A percentile compares a stretch with the other conserved stretches of the same genome.
phyloP scores from a whole-genome alignment of 805 yeast genomes.

The Candida lessepsii region DNA sequence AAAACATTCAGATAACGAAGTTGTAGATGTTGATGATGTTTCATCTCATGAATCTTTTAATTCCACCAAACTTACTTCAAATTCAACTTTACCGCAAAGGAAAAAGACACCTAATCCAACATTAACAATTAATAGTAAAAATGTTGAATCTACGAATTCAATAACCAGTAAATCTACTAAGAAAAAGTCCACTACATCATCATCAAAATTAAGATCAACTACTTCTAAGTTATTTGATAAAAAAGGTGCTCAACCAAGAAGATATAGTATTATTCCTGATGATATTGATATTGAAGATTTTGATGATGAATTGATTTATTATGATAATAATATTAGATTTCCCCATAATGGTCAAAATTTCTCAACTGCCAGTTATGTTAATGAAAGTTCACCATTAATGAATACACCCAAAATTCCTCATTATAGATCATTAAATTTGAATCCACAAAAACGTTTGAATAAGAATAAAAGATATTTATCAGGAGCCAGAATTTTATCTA shows the following conservation, averaged over 20 bases:
- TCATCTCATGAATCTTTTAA: conserved; percentile 15
- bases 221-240: conserved; percentile 73
- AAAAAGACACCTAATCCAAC: conserved; percentile 2
- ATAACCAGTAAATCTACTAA: conserved; percentile 22
- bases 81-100: conserved; percentile 8
- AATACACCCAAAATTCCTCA: conserved; percentile 33
- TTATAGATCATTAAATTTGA: conserved; percentile 40
- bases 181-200: conserved; percentile 31
- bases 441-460: conserved; percentile 22
- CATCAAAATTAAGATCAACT: conserved; percentile 57
- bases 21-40: conserved; percentile 21
- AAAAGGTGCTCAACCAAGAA: conserved; percentile 67
- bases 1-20: conserved; percentile 20
- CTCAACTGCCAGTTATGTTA: conserved; percentile 19
- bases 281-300: conserved; percentile 55
- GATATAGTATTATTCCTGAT: conserved; percentile 71
- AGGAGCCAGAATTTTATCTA: conserved; percentile 25
- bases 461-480: conserved; percentile 38
- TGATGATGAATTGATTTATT: conserved; percentile 52
- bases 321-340: conserved; percentile 40
- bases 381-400: conserved; percentile 33
- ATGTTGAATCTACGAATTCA: conserved; percentile 13
- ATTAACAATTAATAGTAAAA: background rate
- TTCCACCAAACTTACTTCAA: conserved; percentile 12
- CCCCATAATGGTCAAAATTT: conserved; percentile 29